Conservation (phyloP, 2,329 filamentous ascomycete genomes). For the Aspergillus clavatus region DNA sequence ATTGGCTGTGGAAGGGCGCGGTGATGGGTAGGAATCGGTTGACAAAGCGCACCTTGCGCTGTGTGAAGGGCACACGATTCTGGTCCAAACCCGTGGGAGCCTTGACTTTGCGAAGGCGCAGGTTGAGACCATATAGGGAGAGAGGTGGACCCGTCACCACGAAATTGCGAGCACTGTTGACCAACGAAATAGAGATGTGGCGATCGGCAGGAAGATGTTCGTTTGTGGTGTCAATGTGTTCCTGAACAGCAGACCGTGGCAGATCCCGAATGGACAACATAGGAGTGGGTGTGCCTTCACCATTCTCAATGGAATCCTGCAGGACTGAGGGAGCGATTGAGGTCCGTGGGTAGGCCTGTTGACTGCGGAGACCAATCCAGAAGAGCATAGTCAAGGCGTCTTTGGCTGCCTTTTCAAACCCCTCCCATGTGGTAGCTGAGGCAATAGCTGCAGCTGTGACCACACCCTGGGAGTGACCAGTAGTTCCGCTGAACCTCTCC, state of each 20-base stretch:
- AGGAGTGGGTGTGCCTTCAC: constrained; percentile 90
- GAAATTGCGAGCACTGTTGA: constrained; percentile 95
- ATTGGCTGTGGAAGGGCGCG: constrained; percentile 96
- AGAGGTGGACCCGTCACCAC: constrained; percentile 95
- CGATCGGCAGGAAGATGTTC: constrained; percentile 88
- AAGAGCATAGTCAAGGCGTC: constrained; percentile 89
- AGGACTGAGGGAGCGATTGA: constrained; percentile 87
- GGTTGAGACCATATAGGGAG: constrained; percentile 91
- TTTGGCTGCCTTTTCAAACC: constrained; percentile 73
- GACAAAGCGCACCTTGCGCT: constrained; percentile 93
- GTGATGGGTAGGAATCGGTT: constrained; percentile 98
- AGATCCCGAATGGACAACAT: constrained; percentile 98
- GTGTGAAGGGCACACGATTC: constrained; percentile 86
- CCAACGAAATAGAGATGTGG: constrained; percentile 89
- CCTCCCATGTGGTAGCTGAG: constrained; percentile 87
- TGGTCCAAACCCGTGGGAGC: constrained; percentile 96
- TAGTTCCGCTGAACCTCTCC: constrained; percentile 78
- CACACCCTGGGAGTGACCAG: constrained; percentile 94
- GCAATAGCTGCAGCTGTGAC: constrained; percentile 90
- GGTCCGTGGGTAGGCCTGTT: constrained; percentile 93
- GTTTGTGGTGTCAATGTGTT: constrained; percentile 95
- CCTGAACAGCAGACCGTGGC: constrained; percentile 80
- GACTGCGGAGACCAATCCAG: constrained; percentile 96
- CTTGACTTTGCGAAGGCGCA: constrained; percentile 93
- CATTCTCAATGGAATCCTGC: constrained; percentile 87